A percentile compares a stretch with the other conserved stretches of the same genome.
Conservation (phyloP, 2,329 filamentous ascomycete species). For the Beauveria asiatica region DNA sequence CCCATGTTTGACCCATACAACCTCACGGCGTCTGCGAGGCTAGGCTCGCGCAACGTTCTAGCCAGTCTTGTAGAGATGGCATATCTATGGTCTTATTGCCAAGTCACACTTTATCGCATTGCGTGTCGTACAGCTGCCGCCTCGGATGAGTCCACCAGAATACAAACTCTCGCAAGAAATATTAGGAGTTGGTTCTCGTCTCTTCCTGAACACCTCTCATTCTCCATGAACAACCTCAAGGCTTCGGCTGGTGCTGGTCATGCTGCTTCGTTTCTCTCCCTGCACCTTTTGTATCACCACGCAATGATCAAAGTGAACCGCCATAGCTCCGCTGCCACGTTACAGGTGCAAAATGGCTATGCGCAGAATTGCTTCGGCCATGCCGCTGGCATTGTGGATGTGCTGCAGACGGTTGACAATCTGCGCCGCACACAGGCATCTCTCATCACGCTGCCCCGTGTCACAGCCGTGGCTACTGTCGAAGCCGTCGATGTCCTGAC, state of each 20-base stretch:
- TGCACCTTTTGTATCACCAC: constrained; percentile 60
- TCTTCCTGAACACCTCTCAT: constrained; percentile 46
- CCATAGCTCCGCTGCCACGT: constrained; percentile 37
- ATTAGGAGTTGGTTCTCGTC: constrained; percentile 50
- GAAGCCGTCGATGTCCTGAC: constrained; percentile 60
- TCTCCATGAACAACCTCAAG: constrained; percentile 49
- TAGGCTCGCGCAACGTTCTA: constrained; percentile 38
- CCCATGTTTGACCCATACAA: constrained; percentile 52
- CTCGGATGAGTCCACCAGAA: constrained; percentile 21
- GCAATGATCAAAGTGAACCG: constrained; percentile 58
- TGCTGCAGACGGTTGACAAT: constrained; percentile 33
- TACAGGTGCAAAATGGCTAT: constrained; percentile 33
- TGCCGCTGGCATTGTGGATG: constrained; percentile 42
- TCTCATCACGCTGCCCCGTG: constrained; percentile 45
- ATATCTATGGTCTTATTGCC: constrained; percentile 56
- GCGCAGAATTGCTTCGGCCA: constrained; percentile 42
- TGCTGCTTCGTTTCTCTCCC: constrained; percentile 50
- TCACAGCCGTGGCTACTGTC: constrained; percentile 52
- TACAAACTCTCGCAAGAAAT: constrained; percentile 40
- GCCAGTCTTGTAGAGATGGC: constrained; percentile 54
- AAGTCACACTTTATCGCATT: constrained; percentile 45
- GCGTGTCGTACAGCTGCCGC: constrained; percentile 21
- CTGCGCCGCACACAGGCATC: constrained; percentile 24
- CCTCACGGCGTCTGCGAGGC: constrained; percentile 15
- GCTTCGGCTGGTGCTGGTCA: constrained; percentile 43